Percentiles rank a stretch among this genome's conserved stretches.
These are phyloP conservation scores for Isabelozyma heimii DNA, from an alignment of 805 yeast species.

Conservation along the genomic window DNA sequence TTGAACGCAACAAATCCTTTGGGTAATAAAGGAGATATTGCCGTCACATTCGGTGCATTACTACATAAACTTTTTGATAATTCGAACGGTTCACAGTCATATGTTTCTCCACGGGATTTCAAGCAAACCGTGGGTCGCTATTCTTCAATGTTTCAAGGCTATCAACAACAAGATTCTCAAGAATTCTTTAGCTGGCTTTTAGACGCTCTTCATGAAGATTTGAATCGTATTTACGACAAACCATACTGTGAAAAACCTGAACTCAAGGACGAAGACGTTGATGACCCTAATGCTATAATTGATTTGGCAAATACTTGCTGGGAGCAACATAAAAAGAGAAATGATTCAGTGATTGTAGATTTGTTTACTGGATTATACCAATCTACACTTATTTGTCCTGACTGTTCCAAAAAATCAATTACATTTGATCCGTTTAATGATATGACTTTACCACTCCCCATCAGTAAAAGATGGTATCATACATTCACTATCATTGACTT, in stretches of 20 bases:
- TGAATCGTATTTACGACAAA: constrained; percentile 76
- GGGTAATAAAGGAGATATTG: constrained; percentile 82
- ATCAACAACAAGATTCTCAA: constrained; percentile 90
- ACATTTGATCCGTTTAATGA: constrained; percentile 95
- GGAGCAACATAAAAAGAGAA: constrained; percentile 74
- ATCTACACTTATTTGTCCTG: constrained; percentile 87
- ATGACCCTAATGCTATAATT: constrained; percentile 50
- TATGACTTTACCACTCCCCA: constrained; percentile 84
- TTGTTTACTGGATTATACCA: constrained; percentile 88
- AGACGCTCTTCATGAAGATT: constrained; percentile 89
- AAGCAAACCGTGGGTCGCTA: constrained; percentile 75
- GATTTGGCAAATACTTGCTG: constrained; percentile 73
- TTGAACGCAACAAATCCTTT: constrained; percentile 77
- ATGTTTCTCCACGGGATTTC: constrained; percentile 68
- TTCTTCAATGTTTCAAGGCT: constrained; percentile 75
- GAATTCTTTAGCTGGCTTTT: constrained; percentile 85
- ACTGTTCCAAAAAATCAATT: constrained; percentile 71
- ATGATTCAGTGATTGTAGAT: constrained; percentile 82
- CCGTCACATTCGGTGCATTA: constrained; percentile 68
- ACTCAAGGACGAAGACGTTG: constrained; percentile 57
- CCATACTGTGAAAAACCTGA: constrained; percentile 92
- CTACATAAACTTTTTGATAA: constrained; percentile 56
- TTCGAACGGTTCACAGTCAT: constrained; percentile 6
- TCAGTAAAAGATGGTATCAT: constrained; percentile 68
- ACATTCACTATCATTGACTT: constrained; percentile 63